Evolutionary conservation across 805 yeast species (phyloP).

Genomic region (Metschnikowia orientalis): DNA sequence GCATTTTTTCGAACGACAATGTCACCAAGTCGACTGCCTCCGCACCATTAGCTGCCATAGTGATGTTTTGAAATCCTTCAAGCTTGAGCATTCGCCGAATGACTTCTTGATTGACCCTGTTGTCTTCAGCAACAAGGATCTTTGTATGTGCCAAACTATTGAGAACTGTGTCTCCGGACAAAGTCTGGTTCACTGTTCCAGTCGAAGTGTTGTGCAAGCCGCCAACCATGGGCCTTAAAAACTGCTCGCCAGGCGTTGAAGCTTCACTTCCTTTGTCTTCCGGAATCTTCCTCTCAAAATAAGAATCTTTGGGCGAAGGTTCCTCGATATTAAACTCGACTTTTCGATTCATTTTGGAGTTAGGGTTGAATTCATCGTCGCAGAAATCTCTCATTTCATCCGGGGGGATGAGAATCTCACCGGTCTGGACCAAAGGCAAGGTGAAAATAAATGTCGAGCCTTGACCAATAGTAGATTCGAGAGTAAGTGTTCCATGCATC

Average conservation of each 20-base stretch:
- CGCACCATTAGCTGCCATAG: constrained; percentile 83
- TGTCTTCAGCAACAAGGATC: constrained; percentile 90
- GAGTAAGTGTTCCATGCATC: constrained; percentile 82
- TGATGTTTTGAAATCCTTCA: constrained; percentile 71
- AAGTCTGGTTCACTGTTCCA: constrained; percentile 15
- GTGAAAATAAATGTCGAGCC: constrained; percentile 84
- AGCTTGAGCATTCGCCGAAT: constrained; percentile 80
- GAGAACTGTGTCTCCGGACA: constrained; percentile 17
- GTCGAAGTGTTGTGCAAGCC: constrained; percentile 9
- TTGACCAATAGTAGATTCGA: constrained; percentile 69
- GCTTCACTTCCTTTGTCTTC: not conserved
- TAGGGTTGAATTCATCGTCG: constrained; percentile 65
- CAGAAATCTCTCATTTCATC: constrained; percentile 41
- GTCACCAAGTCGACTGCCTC: constrained; percentile 75
- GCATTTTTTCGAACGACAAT: constrained; percentile 37
- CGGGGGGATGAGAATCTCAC: constrained; percentile 43
- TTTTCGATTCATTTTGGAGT: constrained; percentile 48
- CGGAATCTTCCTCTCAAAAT: not conserved
- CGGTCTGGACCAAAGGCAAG: constrained; percentile 68
- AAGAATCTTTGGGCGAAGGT: constrained; percentile 1
- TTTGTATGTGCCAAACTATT: constrained; percentile 32
- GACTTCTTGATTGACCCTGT: constrained; percentile 90
- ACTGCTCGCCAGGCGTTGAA: not conserved
- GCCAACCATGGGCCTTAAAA: constrained; percentile 1
- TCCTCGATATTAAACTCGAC: constrained; percentile 37